Evolutionary conservation across 2,329 filamentous ascomycete genomes (phyloP).

Genomic region (Knufia petricola): DNA sequence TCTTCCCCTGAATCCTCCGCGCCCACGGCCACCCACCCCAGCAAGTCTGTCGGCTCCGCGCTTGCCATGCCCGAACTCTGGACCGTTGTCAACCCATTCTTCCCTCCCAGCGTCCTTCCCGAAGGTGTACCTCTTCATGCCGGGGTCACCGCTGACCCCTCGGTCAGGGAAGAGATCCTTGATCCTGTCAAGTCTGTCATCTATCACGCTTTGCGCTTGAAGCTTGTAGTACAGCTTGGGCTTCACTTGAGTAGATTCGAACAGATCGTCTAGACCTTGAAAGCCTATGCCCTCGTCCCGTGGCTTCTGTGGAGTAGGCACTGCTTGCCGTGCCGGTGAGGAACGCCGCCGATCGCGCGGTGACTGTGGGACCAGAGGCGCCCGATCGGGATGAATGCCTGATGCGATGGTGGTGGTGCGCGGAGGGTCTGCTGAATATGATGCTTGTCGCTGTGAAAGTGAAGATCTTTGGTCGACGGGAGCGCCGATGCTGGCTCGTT

Average conservation of each 20-base stretch:
- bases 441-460: constrained; percentile 2
- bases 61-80: constrained; percentile 48
- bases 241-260: constrained; percentile 50
- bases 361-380: not conserved
- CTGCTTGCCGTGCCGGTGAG: not conserved
- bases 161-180: constrained; percentile 29
- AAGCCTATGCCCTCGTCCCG: constrained; percentile 33
- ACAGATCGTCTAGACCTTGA: constrained; percentile 50
- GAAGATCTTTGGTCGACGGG: not conserved
- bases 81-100: constrained; percentile 60
- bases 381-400: constrained; percentile 5
- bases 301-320: constrained; percentile 5
- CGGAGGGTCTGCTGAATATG: constrained; percentile 1
- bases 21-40: constrained; percentile 27
- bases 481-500: constrained; percentile 4
- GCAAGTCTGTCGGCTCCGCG: constrained; percentile 24
- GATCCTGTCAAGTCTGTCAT: constrained; percentile 54
- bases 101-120: constrained; percentile 46
- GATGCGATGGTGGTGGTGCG: constrained; percentile 7
- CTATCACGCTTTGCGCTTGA: constrained; percentile 54
- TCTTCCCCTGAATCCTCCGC: constrained; percentile 27
- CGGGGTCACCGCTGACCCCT: constrained; percentile 36
- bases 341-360: constrained; percentile 6
- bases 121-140: constrained; percentile 63
- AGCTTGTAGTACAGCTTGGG: constrained; percentile 58